Evolutionary conservation across 805 yeast species (phyloP), one percentile per base, ranked within the genome.

Genomic region (Candida piceae): DNA sequence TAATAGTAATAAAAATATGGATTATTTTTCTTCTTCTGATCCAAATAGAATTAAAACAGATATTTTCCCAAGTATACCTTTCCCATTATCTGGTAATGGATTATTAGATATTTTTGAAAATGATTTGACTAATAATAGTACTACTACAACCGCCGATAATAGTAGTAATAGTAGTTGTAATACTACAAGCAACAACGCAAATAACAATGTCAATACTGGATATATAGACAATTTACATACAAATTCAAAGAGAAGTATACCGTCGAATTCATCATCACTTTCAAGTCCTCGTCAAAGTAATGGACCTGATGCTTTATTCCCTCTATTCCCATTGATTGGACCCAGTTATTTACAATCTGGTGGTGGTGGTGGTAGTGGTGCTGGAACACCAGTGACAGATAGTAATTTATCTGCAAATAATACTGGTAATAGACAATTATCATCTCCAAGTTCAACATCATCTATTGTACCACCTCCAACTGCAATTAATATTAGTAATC

Each of bases 251-350:
- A n/a, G n/a, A n/a, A n/a, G n/a, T n/a, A n/a, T n/a, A n/a, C n/a
- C n/a, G n/a, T n/a, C n/a, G n/a, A n/a, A n/a, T n/a, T n/a, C n/a
- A n/a, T n/a, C n/a, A n/a, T n/a, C n/a, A n/a, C n/a, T n/a, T 9
- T 47, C 55, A 12, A 48, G 47, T 28, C 46, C 51, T 1, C 38
- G 41, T 18, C 52, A 44, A n/a, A 29, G 17, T 23, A 40, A 43
- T 38, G 55, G 50, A 7, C 58, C 60, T 3, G 62, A 55, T 37
- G 47, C 57, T 4, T 40, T 54, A 24, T 60, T 60, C 34, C 64
- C 64, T 7, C 39, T 59, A 17, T 57, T 50, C 30, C 61, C 64
- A 1, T 44, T 60, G 18, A 51, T 58, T 40, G 64, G 64, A 3
- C 64, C 63, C 12, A 41, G 45, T 13, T 48, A 44, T 30, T 38